Percentiles rank a stretch among this genome's conserved stretches.
Conservation (phyloP, 176 grass and related monocot species). For the Metroxylon sagu region DNA sequence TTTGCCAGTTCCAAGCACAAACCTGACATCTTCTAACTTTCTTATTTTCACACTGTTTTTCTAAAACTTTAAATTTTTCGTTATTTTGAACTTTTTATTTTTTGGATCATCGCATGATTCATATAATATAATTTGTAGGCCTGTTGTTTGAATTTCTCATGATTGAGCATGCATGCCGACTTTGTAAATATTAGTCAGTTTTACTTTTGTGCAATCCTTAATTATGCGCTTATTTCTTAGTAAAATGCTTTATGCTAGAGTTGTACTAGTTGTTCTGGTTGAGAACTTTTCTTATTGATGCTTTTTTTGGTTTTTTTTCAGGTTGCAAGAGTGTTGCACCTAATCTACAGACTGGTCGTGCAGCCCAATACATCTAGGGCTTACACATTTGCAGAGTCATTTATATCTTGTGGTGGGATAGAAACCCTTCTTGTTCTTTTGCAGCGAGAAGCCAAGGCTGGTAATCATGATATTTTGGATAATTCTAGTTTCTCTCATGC, state of each 20-base stretch:
- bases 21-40: too few species aligned
- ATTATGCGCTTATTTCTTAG: background rate
- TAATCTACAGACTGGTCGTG: slow-evolving; percentile 87
- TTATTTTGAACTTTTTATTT: too few species aligned
- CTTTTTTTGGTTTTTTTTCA: slow-evolving; percentile 32
- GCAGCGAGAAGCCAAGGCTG: slow-evolving; percentile 74
- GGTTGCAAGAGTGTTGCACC: slow-evolving; percentile 94
- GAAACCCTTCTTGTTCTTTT: slow-evolving; percentile 94
- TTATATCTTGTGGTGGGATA: slow-evolving; percentile 72
- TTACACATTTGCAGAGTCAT: slow-evolving; percentile 81
- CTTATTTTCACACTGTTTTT: too few species aligned
- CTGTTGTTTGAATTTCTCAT: too few species aligned
- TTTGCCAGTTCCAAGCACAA: too few species aligned
- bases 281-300: too few species aligned
- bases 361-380: slow-evolving; percentile 83
- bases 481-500: slow-evolving; percentile 30
- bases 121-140: too few species aligned
- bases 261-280: background rate
- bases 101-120: too few species aligned
- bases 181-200: too few species aligned
- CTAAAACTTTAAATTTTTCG: too few species aligned
- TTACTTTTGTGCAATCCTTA: too few species aligned
- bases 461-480: slow-evolving; percentile 55
- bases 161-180: too few species aligned
- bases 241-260: background rate